Evolutionary conservation across 495 filamentous ascomycete genomes (phyloP).

Genomic region (Cercophora sp.): DNA sequence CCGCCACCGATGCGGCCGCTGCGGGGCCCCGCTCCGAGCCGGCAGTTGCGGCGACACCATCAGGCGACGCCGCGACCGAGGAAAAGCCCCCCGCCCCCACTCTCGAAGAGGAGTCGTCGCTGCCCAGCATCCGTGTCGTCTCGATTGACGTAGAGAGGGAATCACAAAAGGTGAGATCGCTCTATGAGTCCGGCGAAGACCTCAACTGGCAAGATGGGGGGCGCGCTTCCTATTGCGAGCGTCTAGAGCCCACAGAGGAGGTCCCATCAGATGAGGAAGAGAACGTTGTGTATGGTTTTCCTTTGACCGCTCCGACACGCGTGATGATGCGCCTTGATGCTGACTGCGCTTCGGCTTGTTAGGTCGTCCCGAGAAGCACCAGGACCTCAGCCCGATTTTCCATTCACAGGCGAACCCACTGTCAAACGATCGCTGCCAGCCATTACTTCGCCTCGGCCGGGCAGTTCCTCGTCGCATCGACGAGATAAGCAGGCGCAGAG

Average conservation of each 20-base stretch:
- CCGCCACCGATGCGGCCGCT: not conserved
- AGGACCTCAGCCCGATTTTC: conserved; percentile 16
- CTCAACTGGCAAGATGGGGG: conserved; percentile 58
- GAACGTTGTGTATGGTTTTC: conserved; percentile 51
- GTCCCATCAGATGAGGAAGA: conserved; percentile 47
- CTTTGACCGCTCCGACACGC: conserved; percentile 35
- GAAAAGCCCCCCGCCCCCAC: not conserved
- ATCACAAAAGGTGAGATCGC: conserved; percentile 82
- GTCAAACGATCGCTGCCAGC: conserved; percentile 11
- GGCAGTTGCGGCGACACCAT: not conserved
- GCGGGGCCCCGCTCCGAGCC: not conserved
- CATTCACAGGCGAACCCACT: conserved; percentile 18
- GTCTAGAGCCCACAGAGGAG: conserved; percentile 45
- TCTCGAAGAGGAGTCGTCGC: conserved; percentile 18
- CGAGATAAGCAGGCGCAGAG: conserved; percentile 31
- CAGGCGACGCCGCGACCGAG: conserved; percentile 7
- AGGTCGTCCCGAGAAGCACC: not conserved
- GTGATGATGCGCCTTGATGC: conserved; percentile 16
- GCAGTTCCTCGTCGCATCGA: conserved; percentile 41
- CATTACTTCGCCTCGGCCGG: conserved; percentile 28
- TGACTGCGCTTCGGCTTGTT: not conserved
- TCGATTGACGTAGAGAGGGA: conserved; percentile 81
- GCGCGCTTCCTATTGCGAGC: conserved; percentile 36
- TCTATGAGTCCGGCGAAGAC: conserved; percentile 76
- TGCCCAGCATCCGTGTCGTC: conserved; percentile 51